These are phyloP conservation scores for Eimeria necatrix DNA, from an alignment of 169 alveolate genomes.

Conservation along the genomic window DNA sequence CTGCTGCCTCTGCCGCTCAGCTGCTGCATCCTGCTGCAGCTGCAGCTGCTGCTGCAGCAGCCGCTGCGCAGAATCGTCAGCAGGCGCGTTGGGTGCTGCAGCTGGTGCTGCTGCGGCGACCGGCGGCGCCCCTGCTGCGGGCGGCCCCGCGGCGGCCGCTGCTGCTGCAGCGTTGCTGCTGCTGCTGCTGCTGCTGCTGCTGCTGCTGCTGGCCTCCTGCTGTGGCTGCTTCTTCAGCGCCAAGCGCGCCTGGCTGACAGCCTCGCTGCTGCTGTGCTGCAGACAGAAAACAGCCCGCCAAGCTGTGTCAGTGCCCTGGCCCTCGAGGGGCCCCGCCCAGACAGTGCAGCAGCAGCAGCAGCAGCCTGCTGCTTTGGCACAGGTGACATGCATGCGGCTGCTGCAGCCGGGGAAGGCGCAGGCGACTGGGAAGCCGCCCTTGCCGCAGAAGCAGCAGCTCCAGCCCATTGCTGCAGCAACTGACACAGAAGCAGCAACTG, in stretches of 20 bases:
- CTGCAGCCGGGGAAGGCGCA: constrained; percentile 77
- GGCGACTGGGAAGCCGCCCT: constrained; percentile 75
- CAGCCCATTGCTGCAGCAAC: constrained; percentile 70
- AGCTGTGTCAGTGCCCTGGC: constrained; percentile 21
- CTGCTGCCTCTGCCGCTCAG: constrained; percentile 33
- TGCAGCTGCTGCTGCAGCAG: constrained; percentile 24
- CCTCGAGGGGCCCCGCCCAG: constrained; percentile 63
- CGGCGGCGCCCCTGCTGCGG: no score
- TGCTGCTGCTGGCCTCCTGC: background rate
- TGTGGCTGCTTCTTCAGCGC: background rate
- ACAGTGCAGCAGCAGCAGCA: constrained; percentile 68
- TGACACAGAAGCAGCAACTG: constrained; percentile 18
- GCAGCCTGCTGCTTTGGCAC: constrained; percentile 75
- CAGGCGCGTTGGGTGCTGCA: background rate
- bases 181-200: constrained; percentile 28
- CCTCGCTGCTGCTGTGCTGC: constrained; percentile 46
- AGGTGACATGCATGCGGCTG: constrained; percentile 75
- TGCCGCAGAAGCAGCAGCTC: constrained; percentile 61
- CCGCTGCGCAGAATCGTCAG: background rate
- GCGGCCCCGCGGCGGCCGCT: constrained; percentile 32
- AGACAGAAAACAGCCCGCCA: constrained; percentile 82
- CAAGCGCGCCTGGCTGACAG: constrained; percentile 1
- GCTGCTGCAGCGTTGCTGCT: constrained; percentile 3
- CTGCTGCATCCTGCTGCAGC: constrained; percentile 22
- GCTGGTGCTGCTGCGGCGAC: constrained; percentile 43